Conservation (phyloP, 2,329 filamentous ascomycete species). For the Colletotrichum filicis region DNA sequence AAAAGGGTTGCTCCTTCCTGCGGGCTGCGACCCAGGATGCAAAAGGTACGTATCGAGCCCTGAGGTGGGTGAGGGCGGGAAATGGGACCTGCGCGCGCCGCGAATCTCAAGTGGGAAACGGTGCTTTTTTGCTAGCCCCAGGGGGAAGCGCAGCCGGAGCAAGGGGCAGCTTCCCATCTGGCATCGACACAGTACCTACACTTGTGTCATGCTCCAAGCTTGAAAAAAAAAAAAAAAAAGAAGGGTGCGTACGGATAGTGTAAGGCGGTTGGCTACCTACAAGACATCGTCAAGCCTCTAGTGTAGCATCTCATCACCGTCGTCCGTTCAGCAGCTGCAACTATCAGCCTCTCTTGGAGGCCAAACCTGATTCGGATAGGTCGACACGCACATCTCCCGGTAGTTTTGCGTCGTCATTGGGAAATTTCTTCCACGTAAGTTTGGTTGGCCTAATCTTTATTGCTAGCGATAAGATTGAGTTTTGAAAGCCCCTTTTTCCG, state of each 20-base stretch:
- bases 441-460: neutral
- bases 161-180: neutral
- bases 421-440: neutral
- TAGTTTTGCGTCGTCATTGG: neutral
- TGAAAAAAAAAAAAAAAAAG: neutral
- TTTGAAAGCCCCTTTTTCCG: constrained; percentile 8
- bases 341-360: constrained; percentile 2
- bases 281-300: neutral
- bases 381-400: neutral
- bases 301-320: neutral
- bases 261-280: neutral
- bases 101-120: constrained; percentile 1
- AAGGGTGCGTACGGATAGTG: neutral
- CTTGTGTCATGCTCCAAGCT: too few species aligned
- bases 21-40: too few species aligned
- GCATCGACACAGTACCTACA: neutral
- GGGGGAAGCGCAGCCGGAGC: neutral
- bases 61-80: neutral
- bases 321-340: neutral
- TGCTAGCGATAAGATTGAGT: neutral
- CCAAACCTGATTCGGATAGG: neutral
- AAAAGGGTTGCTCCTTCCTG: neutral
- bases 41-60: too few species aligned
- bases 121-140: neutral
- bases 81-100: neutral